These are phyloP conservation scores for Colletotrichum sp. DNA, from an alignment of 2,329 filamentous ascomycete genomes.

Conservation along the genomic window DNA sequence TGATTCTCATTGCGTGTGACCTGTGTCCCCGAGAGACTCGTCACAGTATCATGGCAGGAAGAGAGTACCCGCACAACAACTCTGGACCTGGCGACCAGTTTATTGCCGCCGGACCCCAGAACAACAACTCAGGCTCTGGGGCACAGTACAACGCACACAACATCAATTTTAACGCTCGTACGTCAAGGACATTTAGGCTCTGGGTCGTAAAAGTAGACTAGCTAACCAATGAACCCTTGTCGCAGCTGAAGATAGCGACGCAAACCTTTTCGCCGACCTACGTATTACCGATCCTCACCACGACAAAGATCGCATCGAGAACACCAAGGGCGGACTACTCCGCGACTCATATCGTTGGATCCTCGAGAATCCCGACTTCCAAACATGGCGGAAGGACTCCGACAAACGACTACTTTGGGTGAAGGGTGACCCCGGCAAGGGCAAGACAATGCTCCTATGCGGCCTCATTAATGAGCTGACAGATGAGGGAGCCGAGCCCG, in stretches of 20 bases:
- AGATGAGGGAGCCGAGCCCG: background rate
- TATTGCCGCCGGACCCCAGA: background rate
- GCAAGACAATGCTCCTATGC: constrained; percentile 48
- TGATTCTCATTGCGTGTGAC: too few relatives aligned
- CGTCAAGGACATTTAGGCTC: accelerated
- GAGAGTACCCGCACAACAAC: background rate
- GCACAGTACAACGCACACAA: background rate
- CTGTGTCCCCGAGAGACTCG: too few relatives aligned
- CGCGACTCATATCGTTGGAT: constrained; percentile 40
- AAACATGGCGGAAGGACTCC: constrained; percentile 25
- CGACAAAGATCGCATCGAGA: constrained; percentile 41
- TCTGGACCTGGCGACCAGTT: background rate
- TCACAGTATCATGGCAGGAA: background rate
- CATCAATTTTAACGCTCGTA: background rate
- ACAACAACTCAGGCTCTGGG: background rate
- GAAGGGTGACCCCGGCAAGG: constrained; percentile 42
- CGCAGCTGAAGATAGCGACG: background rate
- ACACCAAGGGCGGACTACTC: constrained; percentile 37
- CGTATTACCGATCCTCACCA: constrained; percentile 30
- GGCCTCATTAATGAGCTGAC: constrained; percentile 41
- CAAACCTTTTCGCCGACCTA: background rate
- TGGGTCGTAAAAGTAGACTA: background rate
- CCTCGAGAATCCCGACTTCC: constrained; percentile 29
- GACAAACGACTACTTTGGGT: constrained; percentile 39
- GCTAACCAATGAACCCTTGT: accelerated